Conservation (phyloP, 345 rosid species). For the Populus pruinosa region DNA sequence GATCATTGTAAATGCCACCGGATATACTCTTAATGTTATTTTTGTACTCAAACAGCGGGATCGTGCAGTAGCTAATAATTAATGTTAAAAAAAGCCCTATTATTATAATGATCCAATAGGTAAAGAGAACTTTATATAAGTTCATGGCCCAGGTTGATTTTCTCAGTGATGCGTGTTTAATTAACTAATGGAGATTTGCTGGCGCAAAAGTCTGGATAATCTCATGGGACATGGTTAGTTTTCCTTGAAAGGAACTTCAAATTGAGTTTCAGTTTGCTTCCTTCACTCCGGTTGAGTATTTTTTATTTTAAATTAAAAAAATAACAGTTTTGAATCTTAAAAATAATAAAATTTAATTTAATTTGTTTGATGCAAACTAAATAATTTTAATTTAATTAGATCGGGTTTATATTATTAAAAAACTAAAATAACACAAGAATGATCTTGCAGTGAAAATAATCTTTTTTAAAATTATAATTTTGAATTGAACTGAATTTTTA, state of each 20-base stretch:
- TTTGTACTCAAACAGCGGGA: background rate
- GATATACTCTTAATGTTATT: background rate
- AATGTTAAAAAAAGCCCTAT: no score
- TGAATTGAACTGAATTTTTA: no score
- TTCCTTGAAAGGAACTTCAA: background rate
- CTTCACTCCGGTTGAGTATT: no score
- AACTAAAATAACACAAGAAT: no score
- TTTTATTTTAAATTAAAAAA: no score
- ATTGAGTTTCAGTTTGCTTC: background rate
- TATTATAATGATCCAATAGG: background rate
- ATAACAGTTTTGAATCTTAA: no score
- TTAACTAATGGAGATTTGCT: background rate
- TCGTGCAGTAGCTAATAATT: background rate
- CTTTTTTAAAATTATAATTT: no score
- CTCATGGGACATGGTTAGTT: background rate
- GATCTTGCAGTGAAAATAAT: no score
- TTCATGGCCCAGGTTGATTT: no score
- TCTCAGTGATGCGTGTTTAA: background rate
- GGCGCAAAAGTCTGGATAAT: background rate
- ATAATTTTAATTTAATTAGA: fast-evolving
- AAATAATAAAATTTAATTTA: no score
- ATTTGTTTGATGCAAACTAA: fast-evolving
- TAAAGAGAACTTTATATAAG: background rate
- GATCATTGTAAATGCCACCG: background rate
- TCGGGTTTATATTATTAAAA: no score